Percentiles rank a stretch among this genome's conserved stretches.
Conservation (phyloP, 768 basidiomycete genomes). For the Kwoniella mangroviensis region DNA sequence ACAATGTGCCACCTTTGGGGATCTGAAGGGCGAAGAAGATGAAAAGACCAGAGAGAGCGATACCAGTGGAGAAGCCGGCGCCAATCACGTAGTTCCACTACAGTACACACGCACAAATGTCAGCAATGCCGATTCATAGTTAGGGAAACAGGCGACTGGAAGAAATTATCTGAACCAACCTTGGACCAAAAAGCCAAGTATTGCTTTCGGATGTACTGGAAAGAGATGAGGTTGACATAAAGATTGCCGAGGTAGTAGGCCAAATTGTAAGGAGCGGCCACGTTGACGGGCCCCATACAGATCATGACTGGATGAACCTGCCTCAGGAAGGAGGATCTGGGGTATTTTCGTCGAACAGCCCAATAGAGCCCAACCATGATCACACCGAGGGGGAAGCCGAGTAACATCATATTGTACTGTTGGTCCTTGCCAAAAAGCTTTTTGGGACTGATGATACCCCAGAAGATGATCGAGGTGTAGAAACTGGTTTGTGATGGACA, state of each 20-base stretch:
- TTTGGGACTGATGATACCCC: conserved; percentile 58
- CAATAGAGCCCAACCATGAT: conserved; percentile 57
- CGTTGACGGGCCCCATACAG: conserved; percentile 7
- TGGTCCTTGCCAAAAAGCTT: conserved; percentile 57
- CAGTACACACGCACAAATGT: not conserved
- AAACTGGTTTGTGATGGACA: conserved; percentile 57
- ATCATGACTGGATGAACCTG: conserved; percentile 25
- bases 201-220: conserved; percentile 34
- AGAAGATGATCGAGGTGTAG: conserved; percentile 57
- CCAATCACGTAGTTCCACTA: conserved; percentile 54
- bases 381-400: conserved; percentile 77
- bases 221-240: conserved; percentile 32
- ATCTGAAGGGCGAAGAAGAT: conserved; percentile 58
- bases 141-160: too few species aligned
- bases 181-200: conserved; percentile 47
- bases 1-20: conserved; percentile 33
- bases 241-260: conserved; percentile 33
- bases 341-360: conserved; percentile 18
- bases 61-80: conserved; percentile 54
- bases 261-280: conserved; percentile 31
- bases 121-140: not conserved
- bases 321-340: conserved; percentile 10
- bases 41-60: conserved; percentile 57
- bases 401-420: conserved; percentile 64
- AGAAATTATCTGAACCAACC: not conserved